Conservation (phyloP, 2,329 filamentous ascomycete genomes). For the Fusarium armeniacum region DNA sequence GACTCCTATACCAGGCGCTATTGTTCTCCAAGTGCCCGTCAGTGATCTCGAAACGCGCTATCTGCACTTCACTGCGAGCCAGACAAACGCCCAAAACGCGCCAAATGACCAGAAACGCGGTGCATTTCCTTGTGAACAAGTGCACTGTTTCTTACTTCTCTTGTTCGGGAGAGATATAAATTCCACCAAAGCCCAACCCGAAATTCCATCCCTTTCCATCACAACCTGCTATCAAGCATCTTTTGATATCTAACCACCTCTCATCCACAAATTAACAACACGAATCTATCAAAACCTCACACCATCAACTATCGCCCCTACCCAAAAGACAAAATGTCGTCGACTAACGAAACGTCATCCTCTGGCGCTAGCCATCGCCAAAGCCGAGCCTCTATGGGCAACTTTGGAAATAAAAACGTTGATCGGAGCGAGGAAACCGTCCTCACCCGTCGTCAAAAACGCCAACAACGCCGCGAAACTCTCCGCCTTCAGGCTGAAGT, state of each 20-base stretch:
- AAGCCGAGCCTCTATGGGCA: not conserved
- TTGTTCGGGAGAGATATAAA: not conserved
- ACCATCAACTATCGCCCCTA: too few relatives aligned
- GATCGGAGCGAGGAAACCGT: not conserved
- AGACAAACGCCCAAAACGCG: not conserved
- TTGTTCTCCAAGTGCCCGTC: not conserved
- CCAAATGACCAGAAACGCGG: too few relatives aligned
- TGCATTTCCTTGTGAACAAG: not conserved
- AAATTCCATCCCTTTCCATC: not conserved
- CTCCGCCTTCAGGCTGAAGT: constrained; percentile 8
- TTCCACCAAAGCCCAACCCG: not conserved
- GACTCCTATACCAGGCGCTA: not conserved
- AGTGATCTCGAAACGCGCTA: not conserved
- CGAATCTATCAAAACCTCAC: too few relatives aligned
- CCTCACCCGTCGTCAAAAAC: not conserved
- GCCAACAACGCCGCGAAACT: constrained; percentile 2
- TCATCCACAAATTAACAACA: not conserved
- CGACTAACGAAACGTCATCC: not conserved
- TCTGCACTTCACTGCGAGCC: not conserved
- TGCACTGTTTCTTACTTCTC: not conserved
- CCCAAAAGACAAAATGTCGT: not conserved
- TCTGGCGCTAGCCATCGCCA: not conserved
- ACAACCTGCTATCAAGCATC: not conserved
- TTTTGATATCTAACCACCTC: not conserved
- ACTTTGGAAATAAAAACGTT: not conserved